These are phyloP conservation scores for Alternaria atra DNA, from an alignment of 2,329 filamentous ascomycete species.

Conservation along the genomic window DNA sequence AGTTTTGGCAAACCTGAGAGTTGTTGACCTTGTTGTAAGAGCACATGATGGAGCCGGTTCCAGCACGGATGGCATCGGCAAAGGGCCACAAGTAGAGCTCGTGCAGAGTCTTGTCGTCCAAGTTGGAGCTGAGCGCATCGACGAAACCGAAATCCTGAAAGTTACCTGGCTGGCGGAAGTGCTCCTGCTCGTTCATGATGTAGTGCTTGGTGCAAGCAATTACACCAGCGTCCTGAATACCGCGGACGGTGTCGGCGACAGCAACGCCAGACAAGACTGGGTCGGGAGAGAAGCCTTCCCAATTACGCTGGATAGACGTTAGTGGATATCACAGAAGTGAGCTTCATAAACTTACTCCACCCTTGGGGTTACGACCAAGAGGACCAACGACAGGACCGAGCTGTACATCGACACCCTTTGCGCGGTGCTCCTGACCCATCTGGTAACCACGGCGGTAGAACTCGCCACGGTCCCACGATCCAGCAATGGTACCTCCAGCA, in stretches of 20 bases:
- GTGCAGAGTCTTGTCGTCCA: constrained; percentile 71
- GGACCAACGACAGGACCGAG: constrained; percentile 82
- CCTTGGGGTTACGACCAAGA: constrained; percentile 72
- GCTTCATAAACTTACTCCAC: constrained; percentile 60
- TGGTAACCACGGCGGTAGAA: constrained; percentile 74
- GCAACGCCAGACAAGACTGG: constrained; percentile 77
- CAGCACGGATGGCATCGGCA: constrained; percentile 60
- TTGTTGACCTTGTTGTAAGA: constrained; percentile 84
- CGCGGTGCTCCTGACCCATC: constrained; percentile 78
- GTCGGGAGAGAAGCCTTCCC: constrained; percentile 70
- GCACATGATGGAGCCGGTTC: constrained; percentile 63
- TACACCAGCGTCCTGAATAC: constrained; percentile 82
- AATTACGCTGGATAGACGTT: constrained; percentile 33
- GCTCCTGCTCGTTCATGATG: constrained; percentile 68
- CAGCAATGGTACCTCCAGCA: constrained; percentile 78
- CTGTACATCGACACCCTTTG: constrained; percentile 77
- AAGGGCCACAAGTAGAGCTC: constrained; percentile 70
- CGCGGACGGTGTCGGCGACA: constrained; percentile 76
- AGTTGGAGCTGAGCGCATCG: constrained; percentile 67
- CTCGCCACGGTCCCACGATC: constrained; percentile 80
- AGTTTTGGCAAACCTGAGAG: constrained; percentile 82
- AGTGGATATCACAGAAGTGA: not conserved
- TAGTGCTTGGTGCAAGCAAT: constrained; percentile 77
- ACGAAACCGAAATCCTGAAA: constrained; percentile 68
- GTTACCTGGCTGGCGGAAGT: constrained; percentile 71